Evolutionary conservation across 1,284 basidiomycete genomes (phyloP), one percentile per base, ranked within the genome.

Genomic region (Xerocomus nothofagi): DNA sequence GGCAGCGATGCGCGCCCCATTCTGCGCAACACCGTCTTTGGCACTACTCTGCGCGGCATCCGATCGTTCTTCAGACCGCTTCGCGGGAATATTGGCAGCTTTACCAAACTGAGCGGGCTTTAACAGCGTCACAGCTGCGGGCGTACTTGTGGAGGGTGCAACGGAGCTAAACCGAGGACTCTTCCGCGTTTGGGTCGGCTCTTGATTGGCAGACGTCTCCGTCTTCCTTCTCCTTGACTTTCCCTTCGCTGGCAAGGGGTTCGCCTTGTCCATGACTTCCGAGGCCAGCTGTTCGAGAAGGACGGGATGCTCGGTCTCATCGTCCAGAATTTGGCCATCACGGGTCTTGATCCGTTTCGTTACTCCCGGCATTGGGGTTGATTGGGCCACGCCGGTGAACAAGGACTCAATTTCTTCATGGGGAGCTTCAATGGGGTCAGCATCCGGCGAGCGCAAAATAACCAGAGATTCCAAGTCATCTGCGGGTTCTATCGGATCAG

Each of bases 341-440:
- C 72, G 64, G 36, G 68, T 63, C 61, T 69, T 73, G 63, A 75
- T 71, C 45, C 67, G 67, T 45, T 63, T 65, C 18, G 63, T 55
- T 9, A 68, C 59, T 12, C 70, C 62, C 6, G 63, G 58, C 12
- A 62, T 63, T 29, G 66, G 60, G 1, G 56, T 57, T 7, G 57
- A 61, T 11, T 54, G 56, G 33, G 47, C 36, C 8, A 23, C n/a
- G 3, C 33, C 26, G 17, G 42, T 6, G 43, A 44, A 40, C 20
- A 42, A 29, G 21, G 45, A 21, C 3, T 31, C 45, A 24, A 34
- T 18, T 12, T 30, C 55, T 37, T 66, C 51, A 12, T 34, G 10
- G 15, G 39, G 31, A 15, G 54, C 29, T 49, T 72, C 70, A 34
- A 70, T 72, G 26, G 67, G 63, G 39, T 65, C 65, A 14, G 15